Evolutionary conservation across 2,329 filamentous ascomycete genomes (phyloP), one percentile per base, ranked within the genome.

Genomic region (Colletotrichum sp.): DNA sequence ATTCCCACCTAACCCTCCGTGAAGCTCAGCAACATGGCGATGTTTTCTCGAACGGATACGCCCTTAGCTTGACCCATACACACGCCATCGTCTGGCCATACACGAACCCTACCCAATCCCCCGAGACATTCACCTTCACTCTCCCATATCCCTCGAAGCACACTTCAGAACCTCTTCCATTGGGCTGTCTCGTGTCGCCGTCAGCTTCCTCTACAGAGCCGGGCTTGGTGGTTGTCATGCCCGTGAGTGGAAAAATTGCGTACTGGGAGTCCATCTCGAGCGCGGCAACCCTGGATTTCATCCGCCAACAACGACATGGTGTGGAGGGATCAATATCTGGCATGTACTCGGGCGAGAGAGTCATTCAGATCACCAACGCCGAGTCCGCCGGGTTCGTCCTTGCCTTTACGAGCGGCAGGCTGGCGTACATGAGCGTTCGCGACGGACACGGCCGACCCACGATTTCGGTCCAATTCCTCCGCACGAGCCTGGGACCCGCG

Each of bases 261-360:
- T 99, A 97, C 84, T 99, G 97, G 96, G 97, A 99, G 83, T 98
- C 95, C 52, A 95, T 99, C 78, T 96, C 96, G 72, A 96, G 93
- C 83, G 96, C 95, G 12, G 95, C 96, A 52, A 95, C 95, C 1
- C 90, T 98, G 71, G 95, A 95, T 77, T 91, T 98, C 55, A 95
- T 96, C 81, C 93, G 94, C 78, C 94, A 98, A 82, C 94, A 95
- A 81, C 93, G 94, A 78, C 93, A 93, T 78, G 95, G 95, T 18
- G 92, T 98, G 18, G 95, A 98, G 81, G 92, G 95, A 62, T 87
- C 88, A 4, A 92, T 98, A 77, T 89, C 91, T 4, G 94, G 94
- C 77, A 90, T 98, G 85, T 92, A 93, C 70, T 94, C 93, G 1
- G 94, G 95, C 62, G 97, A 99, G 84, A 90, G 90, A 66, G 93